Evolutionary conservation across 2,329 filamentous ascomycete species (phyloP).

Genomic region (Talaromyces sp.): DNA sequence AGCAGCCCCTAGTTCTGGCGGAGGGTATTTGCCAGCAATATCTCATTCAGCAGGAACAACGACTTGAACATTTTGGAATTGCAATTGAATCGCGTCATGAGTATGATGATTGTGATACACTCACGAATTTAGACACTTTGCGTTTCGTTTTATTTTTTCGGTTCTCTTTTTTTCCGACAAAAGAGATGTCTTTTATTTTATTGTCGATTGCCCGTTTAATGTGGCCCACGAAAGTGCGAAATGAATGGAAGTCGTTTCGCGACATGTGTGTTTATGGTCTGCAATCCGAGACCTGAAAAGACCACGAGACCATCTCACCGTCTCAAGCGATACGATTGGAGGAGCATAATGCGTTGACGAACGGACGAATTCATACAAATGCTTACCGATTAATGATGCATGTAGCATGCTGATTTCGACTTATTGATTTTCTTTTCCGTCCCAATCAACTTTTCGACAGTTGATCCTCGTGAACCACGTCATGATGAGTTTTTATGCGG

Average conservation of each 20-base stretch:
- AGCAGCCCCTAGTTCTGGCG: conserved; percentile 10
- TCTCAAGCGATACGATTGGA: conserved; percentile 2
- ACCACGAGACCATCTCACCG: background rate
- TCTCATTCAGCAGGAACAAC: conserved; percentile 19
- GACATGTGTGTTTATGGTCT: background rate
- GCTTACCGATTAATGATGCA: conserved; percentile 16
- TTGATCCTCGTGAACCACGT: background rate
- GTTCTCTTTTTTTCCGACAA: background rate
- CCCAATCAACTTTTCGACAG: background rate
- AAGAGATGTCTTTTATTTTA: background rate
- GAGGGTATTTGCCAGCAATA: conserved; percentile 16
- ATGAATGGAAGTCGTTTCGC: background rate
- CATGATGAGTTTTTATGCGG: background rate
- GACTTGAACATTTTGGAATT: conserved; percentile 3
- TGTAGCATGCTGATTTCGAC: conserved; percentile 10
- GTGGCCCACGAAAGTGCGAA: conserved; percentile 1
- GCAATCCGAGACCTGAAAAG: background rate
- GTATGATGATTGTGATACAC: conserved; percentile 9
- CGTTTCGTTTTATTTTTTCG: background rate
- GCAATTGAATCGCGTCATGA: conserved; percentile 9
- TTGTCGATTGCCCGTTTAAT: background rate
- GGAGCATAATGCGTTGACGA: conserved; percentile 16
- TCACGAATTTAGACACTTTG: conserved; percentile 13
- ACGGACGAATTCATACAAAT: conserved; percentile 9
- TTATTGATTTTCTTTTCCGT: background rate